Conservation (phyloP, 805 yeast genomes). For the Saturnispora dispora region DNA sequence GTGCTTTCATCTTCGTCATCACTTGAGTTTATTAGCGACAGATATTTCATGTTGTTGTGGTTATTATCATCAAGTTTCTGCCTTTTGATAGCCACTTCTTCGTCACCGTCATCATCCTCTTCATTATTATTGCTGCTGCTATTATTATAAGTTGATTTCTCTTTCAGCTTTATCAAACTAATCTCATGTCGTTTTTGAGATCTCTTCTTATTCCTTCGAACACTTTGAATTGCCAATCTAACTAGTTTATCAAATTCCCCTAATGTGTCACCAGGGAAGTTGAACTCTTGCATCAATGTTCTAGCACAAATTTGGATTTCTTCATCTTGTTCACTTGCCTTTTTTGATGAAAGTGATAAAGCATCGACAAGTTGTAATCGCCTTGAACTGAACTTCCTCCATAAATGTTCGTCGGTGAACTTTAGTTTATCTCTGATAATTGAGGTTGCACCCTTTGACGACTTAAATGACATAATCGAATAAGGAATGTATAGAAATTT, state of each 20-base stretch:
- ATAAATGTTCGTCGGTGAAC: slow-evolving; percentile 70
- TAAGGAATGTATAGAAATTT: background rate
- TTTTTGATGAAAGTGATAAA: slow-evolving; percentile 45
- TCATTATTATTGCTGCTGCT: slow-evolving; percentile 5
- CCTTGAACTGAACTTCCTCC: slow-evolving; percentile 90
- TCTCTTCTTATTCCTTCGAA: slow-evolving; percentile 76
- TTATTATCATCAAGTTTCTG: background rate
- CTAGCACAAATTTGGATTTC: slow-evolving; percentile 73
- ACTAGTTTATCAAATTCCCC: slow-evolving; percentile 84
- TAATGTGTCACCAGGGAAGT: slow-evolving; percentile 47
- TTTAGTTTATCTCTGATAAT: slow-evolving; percentile 50
- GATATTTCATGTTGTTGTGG: background rate
- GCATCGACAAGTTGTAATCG: slow-evolving; percentile 83
- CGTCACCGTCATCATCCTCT: slow-evolving; percentile 4
- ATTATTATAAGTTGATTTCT: background rate
- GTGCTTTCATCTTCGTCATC: background rate
- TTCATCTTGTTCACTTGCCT: slow-evolving; percentile 89
- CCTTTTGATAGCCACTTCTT: slow-evolving; percentile 2
- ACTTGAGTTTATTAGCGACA: background rate
- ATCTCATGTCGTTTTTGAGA: slow-evolving; percentile 34
- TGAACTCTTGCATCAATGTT: slow-evolving; percentile 67
- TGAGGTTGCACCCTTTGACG: slow-evolving; percentile 29
- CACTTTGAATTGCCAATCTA: slow-evolving; percentile 89
- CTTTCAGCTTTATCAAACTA: slow-evolving; percentile 8
- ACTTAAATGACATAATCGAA: slow-evolving; percentile 8